Evolutionary conservation across 2,329 filamentous ascomycete species (phyloP), one percentile per base, ranked within the genome.

Genomic region (Colletotrichum zoysiae): DNA sequence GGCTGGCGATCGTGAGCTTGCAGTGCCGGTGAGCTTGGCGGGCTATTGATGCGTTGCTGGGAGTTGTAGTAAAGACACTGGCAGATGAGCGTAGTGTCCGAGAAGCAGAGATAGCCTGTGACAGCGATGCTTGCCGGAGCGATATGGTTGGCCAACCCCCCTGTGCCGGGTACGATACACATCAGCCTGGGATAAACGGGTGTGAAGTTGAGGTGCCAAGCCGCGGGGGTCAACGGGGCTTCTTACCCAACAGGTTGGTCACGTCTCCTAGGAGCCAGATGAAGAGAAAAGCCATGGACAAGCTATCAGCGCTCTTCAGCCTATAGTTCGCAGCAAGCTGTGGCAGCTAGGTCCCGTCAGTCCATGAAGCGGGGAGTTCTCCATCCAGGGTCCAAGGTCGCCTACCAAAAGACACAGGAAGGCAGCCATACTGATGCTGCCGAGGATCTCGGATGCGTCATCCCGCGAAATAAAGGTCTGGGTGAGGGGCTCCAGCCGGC

Each of bases 341-440:
- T 3, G 67, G 67, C 14, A 70, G 38, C 67, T 70, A n/a, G 7
- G 20, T 9, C 18, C 12, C 4, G 16, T 67, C 2, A 67, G 40
- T n/a, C 18, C 3, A 33, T 8, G 3, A n/a, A 8, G 7, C 23
- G 3, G 1, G 18, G 7, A 26, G 11, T n/a, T 8, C 20, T 20
- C 8, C 5, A 20, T 2, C 1, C 16, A 14, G n/a, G 2, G 8
- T 8, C 12, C 9, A 23, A 2, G 3, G 26, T 16, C 18, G 33
- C 42, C 42, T 26, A 70, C 67, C 56, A 66, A 56, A 7, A 70
- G 63, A 38, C 67, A 67, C n/a, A 70, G 51, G n/a, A 70, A 70
- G 14, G 67, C 67, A n/a, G 67, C 56, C 67, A 70, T 70, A 12
- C 67, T 70, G 42, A 70, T 67, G 26, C 67, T 70, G 23, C 67